Conservation (phyloP, 2,329 filamentous ascomycete species). For the Chrysosphaeria jannelii region DNA sequence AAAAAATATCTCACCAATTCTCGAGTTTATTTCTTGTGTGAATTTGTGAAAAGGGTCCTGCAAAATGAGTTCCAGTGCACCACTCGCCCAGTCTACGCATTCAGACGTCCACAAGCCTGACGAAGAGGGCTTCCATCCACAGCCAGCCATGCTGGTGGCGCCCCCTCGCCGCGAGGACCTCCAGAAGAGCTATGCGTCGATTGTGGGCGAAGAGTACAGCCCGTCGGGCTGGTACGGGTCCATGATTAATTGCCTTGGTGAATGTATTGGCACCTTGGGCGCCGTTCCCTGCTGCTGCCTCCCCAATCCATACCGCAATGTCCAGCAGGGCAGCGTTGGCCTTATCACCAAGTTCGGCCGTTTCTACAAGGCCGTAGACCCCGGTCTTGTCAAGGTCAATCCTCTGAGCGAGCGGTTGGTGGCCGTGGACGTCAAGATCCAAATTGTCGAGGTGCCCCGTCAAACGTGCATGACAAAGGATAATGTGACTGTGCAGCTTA, state of each 20-base stretch:
- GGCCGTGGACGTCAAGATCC: conserved; percentile 95
- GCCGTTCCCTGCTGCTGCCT: conserved; percentile 74
- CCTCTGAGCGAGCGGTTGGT: conserved; percentile 70
- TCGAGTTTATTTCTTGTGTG: too few species aligned
- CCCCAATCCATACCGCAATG: conserved; percentile 86
- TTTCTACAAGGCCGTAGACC: conserved; percentile 88
- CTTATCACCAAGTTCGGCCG: conserved; percentile 85
- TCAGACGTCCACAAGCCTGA: too few species aligned
- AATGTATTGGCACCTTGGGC: conserved; percentile 45
- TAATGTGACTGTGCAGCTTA: conserved; percentile 81
- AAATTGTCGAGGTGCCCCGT: conserved; percentile 87
- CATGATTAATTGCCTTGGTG: conserved; percentile 41
- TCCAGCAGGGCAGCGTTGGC: conserved; percentile 78
- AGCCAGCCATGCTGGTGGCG: conserved; percentile 35
- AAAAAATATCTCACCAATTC: too few species aligned
- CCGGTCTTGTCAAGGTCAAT: conserved; percentile 91
- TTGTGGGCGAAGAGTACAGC: conserved; percentile 31
- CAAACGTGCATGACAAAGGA: conserved; percentile 99
- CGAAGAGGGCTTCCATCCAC: conserved; percentile 14
- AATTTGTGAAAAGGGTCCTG: too few species aligned
- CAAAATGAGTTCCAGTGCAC: too few species aligned
- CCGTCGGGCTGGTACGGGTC: conserved; percentile 67
- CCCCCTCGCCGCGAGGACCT: conserved; percentile 60
- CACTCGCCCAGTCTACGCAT: too few species aligned
- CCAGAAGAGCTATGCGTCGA: conserved; percentile 46